Base-by-base conservation (phyloP, 805 yeast species). In the Cephaloascus albidus region DNA sequence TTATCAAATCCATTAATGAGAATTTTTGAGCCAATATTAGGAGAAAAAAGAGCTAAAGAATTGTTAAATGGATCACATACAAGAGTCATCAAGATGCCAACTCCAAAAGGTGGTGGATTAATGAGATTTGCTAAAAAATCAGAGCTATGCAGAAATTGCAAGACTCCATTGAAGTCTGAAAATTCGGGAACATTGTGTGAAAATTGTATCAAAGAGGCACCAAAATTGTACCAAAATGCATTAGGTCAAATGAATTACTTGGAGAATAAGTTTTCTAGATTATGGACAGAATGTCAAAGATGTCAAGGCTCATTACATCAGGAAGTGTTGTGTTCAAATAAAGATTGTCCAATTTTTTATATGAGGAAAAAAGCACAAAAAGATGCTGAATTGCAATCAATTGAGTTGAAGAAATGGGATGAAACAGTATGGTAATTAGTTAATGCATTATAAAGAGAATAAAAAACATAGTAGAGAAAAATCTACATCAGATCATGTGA, bases 241-340 rank as follows among this genome's bases (percentile, higher is more conserved):
- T 61, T 93, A 36, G 81, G 85, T 3, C 81, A 77, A 43, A 79
- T 89, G 70, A 83, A 87, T 54, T 78, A 76, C 34, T 61, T 90
- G 43, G 96, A 93, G 55, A 74, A 77, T 43, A 81, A 82, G 49
- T 93, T 87, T 51, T 80, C 95, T 3, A 69, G 94, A 46, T 63
- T 93, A 45, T 93, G 99, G 99, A 90, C 97, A 0, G 95, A 93
- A 55, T 94, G 99, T 57, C 99, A 93, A 63, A 68, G 97, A 43
- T 93, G 98, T 59, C 97, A 94, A 51, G 97, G 97, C 0, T 85
- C 93, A 19, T 64, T 94, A 40, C 97, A 93, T 52, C 96, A 88
- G 60, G 97, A 93, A 50, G 97, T 93, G 3, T 66, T 90, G 18
- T 93, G 99, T 58, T 81, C 96, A 0, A 87, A 90, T 48, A 88